phyloP scores from a whole-genome alignment of 1,139 yeast species.

The Lodderomyces elongisporus region DNA sequence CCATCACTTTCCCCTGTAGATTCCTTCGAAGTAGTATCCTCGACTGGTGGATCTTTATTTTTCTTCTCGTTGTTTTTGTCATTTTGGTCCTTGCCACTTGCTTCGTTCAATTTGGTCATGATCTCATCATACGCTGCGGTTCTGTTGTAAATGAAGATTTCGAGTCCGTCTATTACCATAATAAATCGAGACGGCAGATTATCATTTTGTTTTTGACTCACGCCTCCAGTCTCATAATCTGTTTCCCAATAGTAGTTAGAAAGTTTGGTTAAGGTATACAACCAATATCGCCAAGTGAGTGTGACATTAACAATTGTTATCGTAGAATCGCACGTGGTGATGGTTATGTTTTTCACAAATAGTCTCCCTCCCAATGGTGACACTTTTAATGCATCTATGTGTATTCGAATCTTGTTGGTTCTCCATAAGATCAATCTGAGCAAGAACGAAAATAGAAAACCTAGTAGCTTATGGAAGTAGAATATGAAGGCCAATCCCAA shows the following conservation, averaged over 20 bases:
- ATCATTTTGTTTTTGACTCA: slow-evolving; percentile 28
- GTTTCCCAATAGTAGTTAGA: slow-evolving; percentile 33
- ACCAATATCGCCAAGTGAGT: slow-evolving; percentile 91
- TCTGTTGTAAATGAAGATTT: slow-evolving; percentile 75
- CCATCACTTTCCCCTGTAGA: no score
- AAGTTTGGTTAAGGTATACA: slow-evolving; percentile 44
- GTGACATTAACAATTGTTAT: slow-evolving; percentile 64
- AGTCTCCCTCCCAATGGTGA: slow-evolving; percentile 81
- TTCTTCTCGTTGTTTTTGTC: neutral
- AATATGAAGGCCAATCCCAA: slow-evolving; percentile 63
- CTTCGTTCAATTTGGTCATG: slow-evolving; percentile 35
- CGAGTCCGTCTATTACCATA: slow-evolving; percentile 68
- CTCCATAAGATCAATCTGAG: slow-evolving; percentile 64
- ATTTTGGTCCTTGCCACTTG: slow-evolving; percentile 2
- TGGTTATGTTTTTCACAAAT: slow-evolving; percentile 67
- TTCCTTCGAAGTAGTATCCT: neutral
- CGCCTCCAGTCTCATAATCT: slow-evolving; percentile 15
- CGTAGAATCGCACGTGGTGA: slow-evolving; percentile 68
- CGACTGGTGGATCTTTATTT: neutral
- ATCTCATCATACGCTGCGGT: slow-evolving; percentile 71
- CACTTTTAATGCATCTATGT: slow-evolving; percentile 66
- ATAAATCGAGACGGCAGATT: slow-evolving; percentile 56
- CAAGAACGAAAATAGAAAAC: slow-evolving; percentile 49
- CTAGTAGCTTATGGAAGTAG: slow-evolving; percentile 71
- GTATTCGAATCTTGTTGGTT: slow-evolving; percentile 48